These are phyloP conservation scores for Talinum fruticosum DNA, from an alignment of 148 eudicot genomes.

Conservation along the genomic window DNA sequence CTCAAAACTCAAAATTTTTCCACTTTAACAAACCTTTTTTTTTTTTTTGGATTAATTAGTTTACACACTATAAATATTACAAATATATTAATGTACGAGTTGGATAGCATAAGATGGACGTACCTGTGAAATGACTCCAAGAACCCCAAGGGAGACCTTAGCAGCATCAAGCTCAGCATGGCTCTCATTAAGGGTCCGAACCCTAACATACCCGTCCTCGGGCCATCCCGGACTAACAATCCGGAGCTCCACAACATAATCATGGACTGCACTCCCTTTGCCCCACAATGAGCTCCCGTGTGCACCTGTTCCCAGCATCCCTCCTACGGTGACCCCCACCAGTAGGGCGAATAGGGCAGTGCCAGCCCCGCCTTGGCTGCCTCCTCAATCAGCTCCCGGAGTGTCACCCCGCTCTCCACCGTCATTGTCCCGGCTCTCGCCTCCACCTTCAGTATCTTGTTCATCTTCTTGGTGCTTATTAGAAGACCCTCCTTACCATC, in stretches of 20 bases:
- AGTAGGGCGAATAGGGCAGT: constrained; percentile 69
- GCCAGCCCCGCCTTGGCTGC: constrained; percentile 52
- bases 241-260: constrained; percentile 49
- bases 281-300: constrained; percentile 84
- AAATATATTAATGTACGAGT: too few relatives aligned
- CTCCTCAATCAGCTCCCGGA: constrained; percentile 48
- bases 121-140: constrained; percentile 84
- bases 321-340: constrained; percentile 80
- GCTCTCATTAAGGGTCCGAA: constrained; percentile 24
- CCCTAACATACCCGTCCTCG: constrained; percentile 42
- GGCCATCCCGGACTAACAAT: constrained; percentile 53
- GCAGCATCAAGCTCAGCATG: constrained; percentile 57
- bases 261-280: constrained; percentile 64
- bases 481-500: constrained; percentile 60
- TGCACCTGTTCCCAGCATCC: constrained; percentile 71
- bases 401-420: constrained; percentile 63
- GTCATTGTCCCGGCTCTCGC: constrained; percentile 23
- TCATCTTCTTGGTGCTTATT: constrained; percentile 58
- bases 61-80: too few relatives aligned
- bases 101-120: too few relatives aligned
- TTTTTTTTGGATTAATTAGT: too few relatives aligned
- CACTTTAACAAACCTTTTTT: too few relatives aligned
- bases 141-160: constrained; percentile 76
- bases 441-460: constrained; percentile 34
- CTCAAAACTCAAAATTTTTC: too few relatives aligned